Evolutionary conservation across 1,284 basidiomycete species (phyloP).

Genomic region (Filobasidium uniguttulatum): DNA sequence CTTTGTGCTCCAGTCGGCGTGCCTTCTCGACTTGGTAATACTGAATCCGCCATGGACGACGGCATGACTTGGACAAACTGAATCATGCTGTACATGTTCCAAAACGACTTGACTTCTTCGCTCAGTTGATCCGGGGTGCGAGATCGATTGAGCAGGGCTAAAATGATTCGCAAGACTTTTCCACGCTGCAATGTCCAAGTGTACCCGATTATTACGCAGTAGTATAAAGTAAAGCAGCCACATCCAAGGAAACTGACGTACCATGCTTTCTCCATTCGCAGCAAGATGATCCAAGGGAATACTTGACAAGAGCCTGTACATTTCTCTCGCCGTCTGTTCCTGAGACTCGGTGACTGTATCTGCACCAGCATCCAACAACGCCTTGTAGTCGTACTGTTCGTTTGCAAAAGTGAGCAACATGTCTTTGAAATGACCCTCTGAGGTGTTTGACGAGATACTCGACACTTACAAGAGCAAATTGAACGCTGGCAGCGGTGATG

Average conservation of each 20-base stretch:
- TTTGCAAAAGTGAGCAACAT: no score
- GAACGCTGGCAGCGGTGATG: conserved; percentile 33
- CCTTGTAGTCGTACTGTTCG: conserved; percentile 12
- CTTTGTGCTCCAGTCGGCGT: no score
- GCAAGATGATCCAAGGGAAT: conserved; percentile 36
- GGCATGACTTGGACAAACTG: conserved; percentile 3
- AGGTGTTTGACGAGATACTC: no score
- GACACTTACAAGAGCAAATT: conserved; percentile 34
- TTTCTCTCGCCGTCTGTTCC: conserved; percentile 31
- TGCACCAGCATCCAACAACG: conserved; percentile 3
- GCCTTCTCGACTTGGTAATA: conserved; percentile 1
- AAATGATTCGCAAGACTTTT: conserved; percentile 36
- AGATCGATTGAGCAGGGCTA: conserved; percentile 28
- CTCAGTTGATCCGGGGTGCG: conserved; percentile 21
- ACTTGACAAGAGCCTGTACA: conserved; percentile 23
- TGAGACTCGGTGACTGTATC: conserved; percentile 24
- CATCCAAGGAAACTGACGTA: not conserved
- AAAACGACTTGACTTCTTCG: conserved; percentile 1
- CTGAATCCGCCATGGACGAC: not conserved
- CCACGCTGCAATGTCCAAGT: conserved; percentile 17
- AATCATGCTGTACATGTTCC: conserved; percentile 2
- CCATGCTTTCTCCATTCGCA: conserved; percentile 35
- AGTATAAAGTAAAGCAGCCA: not conserved
- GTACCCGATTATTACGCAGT: not conserved
- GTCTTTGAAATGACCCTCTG: no score